Conservation (phyloP, 2,329 filamentous ascomycete species). For the Talaromyces sp. region DNA sequence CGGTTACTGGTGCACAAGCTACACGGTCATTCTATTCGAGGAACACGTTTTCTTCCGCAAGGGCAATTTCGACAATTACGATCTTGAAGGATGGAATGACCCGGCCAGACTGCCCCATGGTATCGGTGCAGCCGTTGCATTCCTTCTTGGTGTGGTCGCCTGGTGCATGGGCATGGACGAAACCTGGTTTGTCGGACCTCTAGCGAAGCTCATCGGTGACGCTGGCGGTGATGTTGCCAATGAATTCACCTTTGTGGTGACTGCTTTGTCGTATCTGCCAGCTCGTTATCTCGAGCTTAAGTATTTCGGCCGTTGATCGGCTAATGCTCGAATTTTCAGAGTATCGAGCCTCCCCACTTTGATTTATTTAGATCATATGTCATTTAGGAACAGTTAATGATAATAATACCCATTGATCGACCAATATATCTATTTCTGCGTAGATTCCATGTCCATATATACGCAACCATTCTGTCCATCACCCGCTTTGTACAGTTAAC, state of each 20-base stretch:
- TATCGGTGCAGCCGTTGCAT: constrained; percentile 43
- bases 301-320: constrained; percentile 36
- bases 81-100: constrained; percentile 50
- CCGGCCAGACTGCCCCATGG: constrained; percentile 45
- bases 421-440: background rate
- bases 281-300: constrained; percentile 50
- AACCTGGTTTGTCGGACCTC: constrained; percentile 52
- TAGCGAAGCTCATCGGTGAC: constrained; percentile 45
- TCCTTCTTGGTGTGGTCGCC: constrained; percentile 44
- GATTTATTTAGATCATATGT: background rate
- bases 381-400: background rate
- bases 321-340: background rate
- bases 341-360: background rate
- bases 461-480: background rate
- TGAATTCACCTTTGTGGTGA: constrained; percentile 52
- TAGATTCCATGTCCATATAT: background rate
- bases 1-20: constrained; percentile 51
- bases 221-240: constrained; percentile 52
- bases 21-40: constrained; percentile 47
- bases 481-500: background rate
- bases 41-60: constrained; percentile 51
- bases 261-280: constrained; percentile 47
- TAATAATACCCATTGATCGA: background rate
- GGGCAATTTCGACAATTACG: constrained; percentile 43
- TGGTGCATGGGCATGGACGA: constrained; percentile 59